Conservation (phyloP, 176 grass and related monocot species). For the Carex pumila region DNA sequence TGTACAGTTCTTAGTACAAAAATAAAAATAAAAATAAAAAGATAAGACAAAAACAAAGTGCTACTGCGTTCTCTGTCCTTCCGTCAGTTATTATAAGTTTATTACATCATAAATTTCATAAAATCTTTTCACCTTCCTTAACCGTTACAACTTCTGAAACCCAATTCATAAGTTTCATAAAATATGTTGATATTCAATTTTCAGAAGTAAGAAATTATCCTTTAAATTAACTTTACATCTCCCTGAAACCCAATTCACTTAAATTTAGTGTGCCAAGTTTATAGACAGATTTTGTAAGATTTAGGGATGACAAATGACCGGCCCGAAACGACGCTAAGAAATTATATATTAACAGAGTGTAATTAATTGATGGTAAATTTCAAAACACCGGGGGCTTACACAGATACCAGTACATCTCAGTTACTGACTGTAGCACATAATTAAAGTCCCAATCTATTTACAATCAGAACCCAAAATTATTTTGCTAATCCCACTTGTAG, state of each 20-base stretch:
- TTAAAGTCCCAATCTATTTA: background rate
- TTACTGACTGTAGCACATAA: background rate
- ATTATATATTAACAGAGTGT: background rate
- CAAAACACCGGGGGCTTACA: background rate
- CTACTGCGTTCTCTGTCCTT: background rate
- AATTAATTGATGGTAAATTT: background rate
- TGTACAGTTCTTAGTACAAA: no score
- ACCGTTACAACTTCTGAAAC: background rate
- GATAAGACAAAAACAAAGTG: background rate
- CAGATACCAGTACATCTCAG: background rate
- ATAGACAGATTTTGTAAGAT: background rate
- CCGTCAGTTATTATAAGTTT: background rate
- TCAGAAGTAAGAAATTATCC: background rate
- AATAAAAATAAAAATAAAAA: no score
- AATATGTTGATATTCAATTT: background rate
- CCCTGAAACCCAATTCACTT: background rate
- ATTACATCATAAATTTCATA: background rate
- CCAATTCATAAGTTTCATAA: background rate
- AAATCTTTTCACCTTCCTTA: background rate
- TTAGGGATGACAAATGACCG: background rate
- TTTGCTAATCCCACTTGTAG: background rate
- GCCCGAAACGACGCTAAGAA: background rate
- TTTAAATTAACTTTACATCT: background rate
- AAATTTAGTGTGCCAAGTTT: background rate
- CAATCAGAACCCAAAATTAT: no score